Evolutionary conservation across 345 rosid species (phyloP).

Genomic region (Eucalyptus curtisii): DNA sequence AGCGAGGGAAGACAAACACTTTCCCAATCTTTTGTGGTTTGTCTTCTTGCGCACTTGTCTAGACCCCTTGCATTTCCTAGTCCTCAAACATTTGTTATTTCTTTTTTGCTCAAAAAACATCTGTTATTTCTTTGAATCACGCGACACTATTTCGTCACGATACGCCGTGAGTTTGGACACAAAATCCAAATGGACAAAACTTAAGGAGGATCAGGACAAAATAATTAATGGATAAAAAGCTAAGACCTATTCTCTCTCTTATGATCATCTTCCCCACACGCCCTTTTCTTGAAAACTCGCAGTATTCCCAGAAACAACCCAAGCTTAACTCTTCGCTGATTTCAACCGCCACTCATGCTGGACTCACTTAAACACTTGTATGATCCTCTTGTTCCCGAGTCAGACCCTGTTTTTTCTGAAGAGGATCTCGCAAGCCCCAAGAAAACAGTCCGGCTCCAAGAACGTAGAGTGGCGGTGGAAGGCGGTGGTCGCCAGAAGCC

Average conservation of each 20-base stretch:
- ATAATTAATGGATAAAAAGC: background rate
- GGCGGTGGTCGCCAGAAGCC: background rate
- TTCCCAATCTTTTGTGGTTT: background rate
- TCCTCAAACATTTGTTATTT: background rate
- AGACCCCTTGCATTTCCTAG: background rate
- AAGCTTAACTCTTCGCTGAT: background rate
- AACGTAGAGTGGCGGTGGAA: background rate
- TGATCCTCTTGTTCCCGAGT: background rate
- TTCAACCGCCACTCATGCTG: background rate
- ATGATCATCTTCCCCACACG: background rate
- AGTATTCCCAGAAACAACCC: background rate
- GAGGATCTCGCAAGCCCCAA: background rate
- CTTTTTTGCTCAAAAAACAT: no score
- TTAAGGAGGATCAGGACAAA: background rate
- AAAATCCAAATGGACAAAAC: no score
- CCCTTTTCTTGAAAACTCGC: background rate
- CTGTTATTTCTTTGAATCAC: no score
- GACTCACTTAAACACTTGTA: background rate
- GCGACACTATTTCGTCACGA: no score
- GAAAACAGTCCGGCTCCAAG: background rate
- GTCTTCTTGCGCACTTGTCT: background rate
- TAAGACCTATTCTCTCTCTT: background rate
- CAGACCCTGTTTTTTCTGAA: background rate
- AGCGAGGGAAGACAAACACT: background rate
- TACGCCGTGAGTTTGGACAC: no score